Percentiles rank a stretch among this genome's conserved stretches.
These are phyloP conservation scores for Colletotrichum brevisporum DNA, from an alignment of 2,329 filamentous ascomycete species.

Conservation along the genomic window DNA sequence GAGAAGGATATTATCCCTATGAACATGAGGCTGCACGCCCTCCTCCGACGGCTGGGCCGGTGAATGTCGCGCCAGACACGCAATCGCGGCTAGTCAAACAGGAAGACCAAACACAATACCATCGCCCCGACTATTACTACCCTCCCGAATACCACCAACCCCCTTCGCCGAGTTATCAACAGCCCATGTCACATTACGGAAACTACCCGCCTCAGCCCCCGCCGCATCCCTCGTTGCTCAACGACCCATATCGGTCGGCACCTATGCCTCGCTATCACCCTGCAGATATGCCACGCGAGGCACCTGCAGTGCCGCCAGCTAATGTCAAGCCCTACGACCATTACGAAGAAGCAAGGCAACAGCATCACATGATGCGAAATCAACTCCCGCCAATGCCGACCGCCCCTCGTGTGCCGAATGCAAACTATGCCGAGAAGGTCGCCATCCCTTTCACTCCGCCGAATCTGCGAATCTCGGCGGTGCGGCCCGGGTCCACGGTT, in stretches of 20 bases:
- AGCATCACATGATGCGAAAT: slow-evolving; percentile 30
- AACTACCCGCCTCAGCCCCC: slow-evolving; percentile 41
- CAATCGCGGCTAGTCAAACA: slow-evolving; percentile 23
- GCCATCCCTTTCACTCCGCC: slow-evolving; percentile 38
- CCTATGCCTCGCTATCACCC: slow-evolving; percentile 15
- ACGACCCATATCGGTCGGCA: slow-evolving; percentile 30
- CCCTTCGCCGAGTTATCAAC: slow-evolving; percentile 43
- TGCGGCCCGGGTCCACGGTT: slow-evolving; percentile 18
- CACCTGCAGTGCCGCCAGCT: neutral
- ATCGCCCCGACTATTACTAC: slow-evolving; percentile 43
- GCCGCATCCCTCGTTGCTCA: slow-evolving; percentile 14
- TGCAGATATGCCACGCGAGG: slow-evolving; percentile 17
- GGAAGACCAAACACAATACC: slow-evolving; percentile 26
- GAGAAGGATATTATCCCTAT: slow-evolving; percentile 44
- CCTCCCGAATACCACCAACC: slow-evolving; percentile 43
- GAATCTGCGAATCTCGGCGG: slow-evolving; percentile 26
- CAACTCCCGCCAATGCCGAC: slow-evolving; percentile 23
- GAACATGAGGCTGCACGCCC: slow-evolving; percentile 46
- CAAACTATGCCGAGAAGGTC: slow-evolving; percentile 39
- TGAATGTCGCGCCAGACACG: slow-evolving; percentile 42
- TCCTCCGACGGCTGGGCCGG: slow-evolving; percentile 44
- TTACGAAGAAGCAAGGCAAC: slow-evolving; percentile 30
- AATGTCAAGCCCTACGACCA: slow-evolving; percentile 21
- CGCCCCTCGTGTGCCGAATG: slow-evolving; percentile 32
- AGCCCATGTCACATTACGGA: slow-evolving; percentile 40